Evolutionary conservation across 1,139 yeast genomes (phyloP).

Genomic region (Scheffersomyces cryptocercus): DNA sequence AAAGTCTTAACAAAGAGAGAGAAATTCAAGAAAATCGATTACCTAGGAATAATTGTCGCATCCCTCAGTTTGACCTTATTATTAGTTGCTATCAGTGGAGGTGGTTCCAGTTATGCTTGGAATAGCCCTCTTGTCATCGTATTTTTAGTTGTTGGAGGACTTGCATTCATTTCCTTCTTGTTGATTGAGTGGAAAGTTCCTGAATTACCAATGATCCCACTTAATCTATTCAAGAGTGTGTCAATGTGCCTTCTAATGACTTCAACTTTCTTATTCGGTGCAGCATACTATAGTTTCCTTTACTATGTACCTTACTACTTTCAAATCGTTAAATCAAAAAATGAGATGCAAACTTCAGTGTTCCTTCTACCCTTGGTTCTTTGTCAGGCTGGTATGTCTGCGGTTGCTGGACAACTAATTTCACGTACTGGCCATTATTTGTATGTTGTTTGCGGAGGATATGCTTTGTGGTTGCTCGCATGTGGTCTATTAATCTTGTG

Average conservation of each 20-base stretch:
- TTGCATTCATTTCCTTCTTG: slow-evolving; percentile 39
- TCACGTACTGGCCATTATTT: slow-evolving; percentile 44
- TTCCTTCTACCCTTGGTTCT: slow-evolving; percentile 45
- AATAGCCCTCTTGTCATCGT: slow-evolving; percentile 48
- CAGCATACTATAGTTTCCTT: slow-evolving; percentile 44
- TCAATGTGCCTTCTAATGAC: slow-evolving; percentile 42
- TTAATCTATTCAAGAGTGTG: slow-evolving; percentile 40
- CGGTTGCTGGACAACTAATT: slow-evolving; percentile 45
- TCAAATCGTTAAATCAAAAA: slow-evolving; percentile 47
- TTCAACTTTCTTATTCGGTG: slow-evolving; percentile 52
- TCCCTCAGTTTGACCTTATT: slow-evolving; percentile 44
- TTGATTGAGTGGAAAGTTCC: slow-evolving; percentile 53
- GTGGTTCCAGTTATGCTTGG: slow-evolving; percentile 55
- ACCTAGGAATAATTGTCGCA: slow-evolving; percentile 47
- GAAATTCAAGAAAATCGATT: slow-evolving; percentile 47
- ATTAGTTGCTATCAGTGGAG: slow-evolving; percentile 53
- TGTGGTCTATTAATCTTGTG: slow-evolving; percentile 39
- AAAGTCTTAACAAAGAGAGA: slow-evolving; percentile 26
- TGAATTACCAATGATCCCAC: slow-evolving; percentile 57
- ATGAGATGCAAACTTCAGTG: slow-evolving; percentile 38
- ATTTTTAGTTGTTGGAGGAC: slow-evolving; percentile 48
- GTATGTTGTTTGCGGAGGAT: slow-evolving; percentile 43
- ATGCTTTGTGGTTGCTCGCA: slow-evolving; percentile 43
- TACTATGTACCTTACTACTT: slow-evolving; percentile 54
- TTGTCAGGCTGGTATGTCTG: slow-evolving; percentile 40